Percentiles rank a stretch among this genome's conserved stretches.
Conservation (phyloP, 140 eudicot species). For the Bidens hawaiensis region DNA sequence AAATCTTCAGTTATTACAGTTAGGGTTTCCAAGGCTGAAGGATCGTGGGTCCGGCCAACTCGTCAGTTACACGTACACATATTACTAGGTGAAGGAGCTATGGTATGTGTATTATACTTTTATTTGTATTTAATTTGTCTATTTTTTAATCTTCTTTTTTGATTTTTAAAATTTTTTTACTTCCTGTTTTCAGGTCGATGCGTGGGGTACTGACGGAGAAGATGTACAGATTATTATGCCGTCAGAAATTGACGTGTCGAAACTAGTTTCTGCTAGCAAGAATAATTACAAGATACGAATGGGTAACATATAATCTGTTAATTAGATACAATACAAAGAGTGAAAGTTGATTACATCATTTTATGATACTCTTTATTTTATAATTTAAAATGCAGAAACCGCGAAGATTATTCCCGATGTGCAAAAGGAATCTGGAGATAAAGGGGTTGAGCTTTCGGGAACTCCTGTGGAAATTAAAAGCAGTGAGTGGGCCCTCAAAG, state of each 20-base stretch:
- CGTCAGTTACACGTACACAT: slow-evolving; percentile 70
- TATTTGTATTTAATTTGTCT: background rate
- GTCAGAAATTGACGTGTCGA: slow-evolving; percentile 52
- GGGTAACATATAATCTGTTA: too few species aligned
- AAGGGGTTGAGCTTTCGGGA: slow-evolving; percentile 67
- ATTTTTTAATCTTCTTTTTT: background rate
- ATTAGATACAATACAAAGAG: background rate
- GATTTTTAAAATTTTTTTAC: background rate
- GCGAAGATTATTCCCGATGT: slow-evolving; percentile 69
- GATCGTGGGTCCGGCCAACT: slow-evolving; percentile 69
- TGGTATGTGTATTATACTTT: slow-evolving; percentile 56
- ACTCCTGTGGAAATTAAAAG: slow-evolving; percentile 65
- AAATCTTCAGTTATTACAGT: slow-evolving; percentile 58
- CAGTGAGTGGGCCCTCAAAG: slow-evolving; percentile 88
- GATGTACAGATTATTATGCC: slow-evolving; percentile 62
- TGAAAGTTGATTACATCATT: background rate
- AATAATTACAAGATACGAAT: slow-evolving; percentile 46
- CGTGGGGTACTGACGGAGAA: slow-evolving; percentile 90
- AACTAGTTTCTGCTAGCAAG: slow-evolving; percentile 44
- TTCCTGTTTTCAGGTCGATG: slow-evolving; percentile 48
- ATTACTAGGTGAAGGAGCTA: slow-evolving; percentile 78
- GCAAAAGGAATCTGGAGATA: slow-evolving; percentile 42
- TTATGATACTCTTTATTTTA: background rate
- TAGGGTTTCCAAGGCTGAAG: slow-evolving; percentile 62
- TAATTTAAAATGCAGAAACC: slow-evolving; percentile 50